Percentiles rank a stretch among this genome's conserved stretches.
These are phyloP conservation scores for Trametes hirsuta DNA, from an alignment of 1,284 basidiomycete genomes.

Conservation along the genomic window DNA sequence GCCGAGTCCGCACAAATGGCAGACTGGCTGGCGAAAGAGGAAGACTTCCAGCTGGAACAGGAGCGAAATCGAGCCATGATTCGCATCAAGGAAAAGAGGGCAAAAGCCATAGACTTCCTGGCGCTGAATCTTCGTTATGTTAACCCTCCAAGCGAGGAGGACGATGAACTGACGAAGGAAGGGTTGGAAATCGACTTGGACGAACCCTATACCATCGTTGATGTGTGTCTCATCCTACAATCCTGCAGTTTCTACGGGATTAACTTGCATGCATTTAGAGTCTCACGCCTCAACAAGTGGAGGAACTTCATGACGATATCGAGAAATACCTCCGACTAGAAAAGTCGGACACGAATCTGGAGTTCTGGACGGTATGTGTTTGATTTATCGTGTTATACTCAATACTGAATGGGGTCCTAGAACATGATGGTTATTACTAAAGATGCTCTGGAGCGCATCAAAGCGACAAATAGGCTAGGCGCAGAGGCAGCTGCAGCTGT, in stretches of 20 bases:
- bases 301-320: slow-evolving; percentile 95
- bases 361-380: slow-evolving; percentile 91
- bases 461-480: slow-evolving; percentile 59
- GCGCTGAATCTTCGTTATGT: slow-evolving; percentile 93
- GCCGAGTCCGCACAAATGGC: slow-evolving; percentile 97
- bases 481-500: slow-evolving; percentile 75
- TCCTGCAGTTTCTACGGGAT: not conserved
- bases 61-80: slow-evolving; percentile 91
- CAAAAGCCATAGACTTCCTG: slow-evolving; percentile 94
- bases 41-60: slow-evolving; percentile 96
- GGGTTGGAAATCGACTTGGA: slow-evolving; percentile 98
- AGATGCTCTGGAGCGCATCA: slow-evolving; percentile 84
- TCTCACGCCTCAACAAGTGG: slow-evolving; percentile 84
- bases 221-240: slow-evolving; percentile 55
- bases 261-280: slow-evolving; percentile 57
- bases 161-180: slow-evolving; percentile 68
- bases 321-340: slow-evolving; percentile 91
- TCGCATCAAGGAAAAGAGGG: slow-evolving; percentile 92
- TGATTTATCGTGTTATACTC: not conserved
- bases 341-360: slow-evolving; percentile 82
- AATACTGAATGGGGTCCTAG: slow-evolving; percentile 40
- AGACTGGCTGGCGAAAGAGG: slow-evolving; percentile 97
- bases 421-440: slow-evolving; percentile 98
- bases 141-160: slow-evolving; percentile 65
- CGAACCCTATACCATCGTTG: slow-evolving; percentile 96